These are phyloP conservation scores for Xylariaceae sp. DNA, from an alignment of 2,329 filamentous ascomycete species.

Conservation along the genomic window DNA sequence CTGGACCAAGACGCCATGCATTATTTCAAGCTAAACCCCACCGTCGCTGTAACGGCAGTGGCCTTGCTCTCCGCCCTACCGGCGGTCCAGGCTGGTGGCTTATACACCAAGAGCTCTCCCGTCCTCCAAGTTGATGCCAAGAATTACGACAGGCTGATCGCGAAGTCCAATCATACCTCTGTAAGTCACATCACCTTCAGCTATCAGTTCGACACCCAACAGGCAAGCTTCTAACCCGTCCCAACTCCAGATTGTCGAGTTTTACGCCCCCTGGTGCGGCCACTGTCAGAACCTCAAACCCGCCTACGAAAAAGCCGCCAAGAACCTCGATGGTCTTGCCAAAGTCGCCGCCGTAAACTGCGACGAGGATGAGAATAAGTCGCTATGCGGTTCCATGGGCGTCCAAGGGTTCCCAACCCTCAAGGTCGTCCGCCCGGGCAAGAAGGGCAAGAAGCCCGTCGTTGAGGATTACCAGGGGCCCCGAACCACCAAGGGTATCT, in stretches of 20 bases:
- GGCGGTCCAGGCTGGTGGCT: conserved; percentile 58
- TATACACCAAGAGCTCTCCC: conserved; percentile 84
- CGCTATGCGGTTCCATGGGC: conserved; percentile 79
- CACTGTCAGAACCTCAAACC: conserved; percentile 96
- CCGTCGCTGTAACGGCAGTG: conserved; percentile 54
- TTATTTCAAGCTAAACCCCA: conserved; percentile 42
- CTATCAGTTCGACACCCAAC: background rate
- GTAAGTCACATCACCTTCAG: conserved; percentile 44
- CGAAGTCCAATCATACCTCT: conserved; percentile 86
- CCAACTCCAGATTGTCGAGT: conserved; percentile 61
- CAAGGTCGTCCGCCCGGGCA: conserved; percentile 85
- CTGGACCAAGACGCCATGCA: conserved; percentile 44
- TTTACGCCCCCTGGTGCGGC: conserved; percentile 97
- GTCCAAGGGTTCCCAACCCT: conserved; percentile 93
- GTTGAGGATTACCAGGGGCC: conserved; percentile 90
- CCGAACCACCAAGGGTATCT: conserved; percentile 80
- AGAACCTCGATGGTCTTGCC: conserved; percentile 83
- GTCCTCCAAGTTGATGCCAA: conserved; percentile 79
- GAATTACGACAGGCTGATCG: conserved; percentile 78
- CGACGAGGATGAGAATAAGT: conserved; percentile 90
- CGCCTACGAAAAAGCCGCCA: conserved; percentile 90
- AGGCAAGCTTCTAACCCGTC: conserved; percentile 1
- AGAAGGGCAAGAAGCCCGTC: conserved; percentile 69
- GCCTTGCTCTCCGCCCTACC: conserved; percentile 66
- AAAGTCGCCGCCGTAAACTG: conserved; percentile 95